Evolutionary conservation across 1,284 basidiomycete genomes (phyloP), one percentile per base, ranked within the genome.

Genomic region (Coniferiporia weirii): DNA sequence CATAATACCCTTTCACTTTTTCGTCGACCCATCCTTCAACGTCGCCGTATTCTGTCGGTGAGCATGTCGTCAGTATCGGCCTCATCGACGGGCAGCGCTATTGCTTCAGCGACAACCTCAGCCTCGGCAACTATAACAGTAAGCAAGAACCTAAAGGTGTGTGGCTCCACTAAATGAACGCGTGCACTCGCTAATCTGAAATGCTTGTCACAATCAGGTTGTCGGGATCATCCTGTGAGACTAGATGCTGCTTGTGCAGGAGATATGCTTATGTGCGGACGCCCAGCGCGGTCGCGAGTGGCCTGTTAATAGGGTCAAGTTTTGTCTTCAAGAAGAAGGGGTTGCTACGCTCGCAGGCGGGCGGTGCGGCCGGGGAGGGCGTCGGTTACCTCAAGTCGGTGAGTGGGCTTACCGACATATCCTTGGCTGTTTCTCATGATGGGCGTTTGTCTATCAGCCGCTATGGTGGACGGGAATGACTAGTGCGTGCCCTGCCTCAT

Each of bases 271-370:
- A 40, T 20, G 17, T 34, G 20, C 13, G 17, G 52, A 36, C 27
- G 13, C 12, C 12, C 34, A 59, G 57, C 13, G 86, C 85, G 4
- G 75, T 87, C 34, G 76, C 75, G 3, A 80, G 77, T 36, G 85
- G 86, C 4, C 56, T 85, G 10, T 77, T 89, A 61, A 87, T 87
- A 63, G 86, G 85, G 17, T 72, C 79, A 0, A 76, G 71, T 19
- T 82, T 80, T 67, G 79, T 79, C 19, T 72, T 88, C 71, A 88
- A 89, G 75, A 89, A 88, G 73, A 70, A 70, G 69, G 79, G 79
- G 0, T 67, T 81, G 17, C 56, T 81, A 32, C 67, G 61, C 58
- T 70, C 71, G 43, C 71, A 71, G 67, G 67, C 77, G 56, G 81
- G 80, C 5, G 78, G 76, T 46, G 72, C 67, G 0, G 80, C 81